Evolutionary conservation across 352 stramenopile species (phyloP).

Genomic region (Phytophthora cajani): DNA sequence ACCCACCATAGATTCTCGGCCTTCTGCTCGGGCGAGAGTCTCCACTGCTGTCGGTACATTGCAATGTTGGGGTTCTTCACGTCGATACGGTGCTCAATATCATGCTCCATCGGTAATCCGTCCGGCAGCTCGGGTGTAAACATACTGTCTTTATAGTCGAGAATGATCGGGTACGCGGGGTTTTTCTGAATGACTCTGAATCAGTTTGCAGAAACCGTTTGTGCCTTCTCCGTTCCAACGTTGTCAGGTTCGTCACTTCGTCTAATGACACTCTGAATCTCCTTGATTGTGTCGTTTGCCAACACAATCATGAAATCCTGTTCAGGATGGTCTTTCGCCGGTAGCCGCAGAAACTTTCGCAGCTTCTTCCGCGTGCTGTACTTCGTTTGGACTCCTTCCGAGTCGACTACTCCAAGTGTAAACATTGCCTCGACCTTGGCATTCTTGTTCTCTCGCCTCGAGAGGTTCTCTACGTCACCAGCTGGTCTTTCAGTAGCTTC

Average conservation of each 20-base stretch:
- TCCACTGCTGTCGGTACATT: too few species aligned
- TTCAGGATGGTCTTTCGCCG: too few species aligned
- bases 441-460: conserved; percentile 11
- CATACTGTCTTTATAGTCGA: background rate
- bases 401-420: background rate
- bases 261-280: too few species aligned
- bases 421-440: background rate
- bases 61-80: too few species aligned
- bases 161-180: background rate
- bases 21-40: too few species aligned
- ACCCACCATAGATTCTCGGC: too few species aligned
- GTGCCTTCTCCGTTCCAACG: background rate
- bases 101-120: background rate
- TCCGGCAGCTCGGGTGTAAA: background rate
- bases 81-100: too few species aligned
- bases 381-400: too few species aligned
- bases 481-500: background rate
- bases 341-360: background rate
- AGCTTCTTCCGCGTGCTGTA: background rate
- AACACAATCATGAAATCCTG: too few species aligned
- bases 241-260: too few species aligned
- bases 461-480: background rate
- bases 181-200: background rate
- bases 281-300: too few species aligned
- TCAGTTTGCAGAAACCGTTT: background rate